A percentile compares a stretch with the other conserved stretches of the same genome.
These are phyloP conservation scores for Spizellomyces punctatus DNA, from an alignment of 192 early-diverging fungal species.

Conservation along the genomic window DNA sequence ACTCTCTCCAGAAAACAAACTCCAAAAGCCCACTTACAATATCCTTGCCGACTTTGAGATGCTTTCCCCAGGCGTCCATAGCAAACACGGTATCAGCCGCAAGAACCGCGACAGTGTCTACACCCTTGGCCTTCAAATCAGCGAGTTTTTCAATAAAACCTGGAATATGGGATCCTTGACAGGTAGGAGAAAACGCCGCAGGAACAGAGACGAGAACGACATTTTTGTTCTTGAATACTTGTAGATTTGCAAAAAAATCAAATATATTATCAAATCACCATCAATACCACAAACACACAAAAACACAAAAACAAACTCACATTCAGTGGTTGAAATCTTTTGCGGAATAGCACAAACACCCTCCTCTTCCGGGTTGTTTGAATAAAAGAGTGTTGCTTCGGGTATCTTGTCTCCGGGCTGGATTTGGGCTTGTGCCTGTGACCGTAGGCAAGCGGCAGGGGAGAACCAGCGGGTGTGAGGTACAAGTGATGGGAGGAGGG, in stretches of 20 bases:
- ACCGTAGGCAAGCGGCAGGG: no score
- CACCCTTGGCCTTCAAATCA: slow-evolving; percentile 69
- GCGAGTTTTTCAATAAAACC: slow-evolving; percentile 57
- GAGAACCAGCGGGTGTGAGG: no score
- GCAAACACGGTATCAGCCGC: slow-evolving; percentile 62
- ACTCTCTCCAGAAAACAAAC: background rate
- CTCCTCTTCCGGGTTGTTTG: slow-evolving; percentile 20
- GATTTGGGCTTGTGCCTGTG: no score
- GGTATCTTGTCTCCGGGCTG: slow-evolving; percentile 18
- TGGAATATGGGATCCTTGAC: slow-evolving; percentile 68
- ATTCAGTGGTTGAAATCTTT: slow-evolving; percentile 2
- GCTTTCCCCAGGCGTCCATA: slow-evolving; percentile 61
- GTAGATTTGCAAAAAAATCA: background rate
- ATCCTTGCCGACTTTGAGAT: slow-evolving; percentile 43
- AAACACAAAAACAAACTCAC: background rate
- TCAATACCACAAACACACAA: background rate
- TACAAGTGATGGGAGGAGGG: no score
- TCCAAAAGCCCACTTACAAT: slow-evolving; percentile 26
- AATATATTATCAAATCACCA: no score
- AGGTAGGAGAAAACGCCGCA: slow-evolving; percentile 70
- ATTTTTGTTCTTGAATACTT: slow-evolving; percentile 61
- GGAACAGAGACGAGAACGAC: slow-evolving; percentile 70
- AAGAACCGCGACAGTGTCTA: slow-evolving; percentile 70
- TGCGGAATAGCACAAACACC: slow-evolving; percentile 36
- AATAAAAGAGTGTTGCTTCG: slow-evolving; percentile 11